Evolutionary conservation across 2,329 filamentous ascomycete species (phyloP).

Genomic region (Trichoderma cornu-damae): DNA sequence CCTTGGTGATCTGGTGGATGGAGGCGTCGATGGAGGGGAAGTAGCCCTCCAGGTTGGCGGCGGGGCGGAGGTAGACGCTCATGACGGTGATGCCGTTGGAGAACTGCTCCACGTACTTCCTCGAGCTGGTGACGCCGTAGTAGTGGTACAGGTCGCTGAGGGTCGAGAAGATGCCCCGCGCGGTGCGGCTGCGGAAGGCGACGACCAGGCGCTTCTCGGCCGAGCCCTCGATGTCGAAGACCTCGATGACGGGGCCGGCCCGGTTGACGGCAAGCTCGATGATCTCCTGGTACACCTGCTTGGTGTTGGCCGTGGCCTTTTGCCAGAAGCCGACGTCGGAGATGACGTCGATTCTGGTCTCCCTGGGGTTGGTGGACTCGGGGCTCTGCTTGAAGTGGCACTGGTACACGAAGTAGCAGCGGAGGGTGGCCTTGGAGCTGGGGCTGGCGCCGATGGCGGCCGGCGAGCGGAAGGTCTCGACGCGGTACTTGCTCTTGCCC

Average conservation of each 20-base stretch:
- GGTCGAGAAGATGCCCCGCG: conserved; percentile 88
- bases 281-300: conserved; percentile 90
- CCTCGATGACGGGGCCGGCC: conserved; percentile 93
- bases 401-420: conserved; percentile 99
- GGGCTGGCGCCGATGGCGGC: conserved; percentile 65
- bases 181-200: conserved; percentile 89
- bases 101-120: conserved; percentile 98
- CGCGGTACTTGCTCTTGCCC: conserved; percentile 71
- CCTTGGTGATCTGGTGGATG: conserved; percentile 98
- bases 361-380: conserved; percentile 65
- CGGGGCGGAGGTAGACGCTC: conserved; percentile 84
- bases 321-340: conserved; percentile 90
- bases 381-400: conserved; percentile 77
- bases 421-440: conserved; percentile 72
- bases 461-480: conserved; percentile 94
- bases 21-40: conserved; percentile 83
- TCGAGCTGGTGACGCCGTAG: conserved; percentile 91
- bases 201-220: conserved; percentile 92
- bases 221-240: conserved; percentile 89
- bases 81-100: conserved; percentile 97
- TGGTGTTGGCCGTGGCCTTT: conserved; percentile 94
- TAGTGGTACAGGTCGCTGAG: conserved; percentile 97
- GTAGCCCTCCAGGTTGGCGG: conserved; percentile 51
- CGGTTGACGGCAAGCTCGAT: conserved; percentile 78
- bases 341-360: conserved; percentile 86